These are phyloP conservation scores for Skeletonema menzelii DNA, from an alignment of 108 stramenopile species.

Conservation along the genomic window DNA sequence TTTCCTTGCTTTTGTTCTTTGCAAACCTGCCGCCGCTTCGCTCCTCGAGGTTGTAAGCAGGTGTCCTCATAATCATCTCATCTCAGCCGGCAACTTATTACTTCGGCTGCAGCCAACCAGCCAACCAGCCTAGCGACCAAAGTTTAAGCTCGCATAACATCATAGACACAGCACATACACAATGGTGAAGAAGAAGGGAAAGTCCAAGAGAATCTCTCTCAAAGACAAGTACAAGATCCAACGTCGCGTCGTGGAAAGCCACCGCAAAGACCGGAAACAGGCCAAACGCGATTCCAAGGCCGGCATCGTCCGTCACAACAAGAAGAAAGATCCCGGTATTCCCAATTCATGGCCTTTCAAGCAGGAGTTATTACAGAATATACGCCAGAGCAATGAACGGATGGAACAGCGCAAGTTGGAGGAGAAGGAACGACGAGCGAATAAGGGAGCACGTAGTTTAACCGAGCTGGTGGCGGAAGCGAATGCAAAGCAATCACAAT, in stretches of 20 bases:
- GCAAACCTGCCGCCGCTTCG: too few relatives aligned
- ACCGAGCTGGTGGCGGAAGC: slow-evolving; percentile 35
- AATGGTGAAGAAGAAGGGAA: slow-evolving; percentile 99
- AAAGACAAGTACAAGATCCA: slow-evolving; percentile 99
- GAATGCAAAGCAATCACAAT: slow-evolving; percentile 56
- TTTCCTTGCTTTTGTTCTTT: too few relatives aligned
- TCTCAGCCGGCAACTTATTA: too few relatives aligned
- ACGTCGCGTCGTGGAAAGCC: slow-evolving; percentile 89
- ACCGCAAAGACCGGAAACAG: slow-evolving; percentile 91
- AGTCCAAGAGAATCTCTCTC: slow-evolving; percentile 95
- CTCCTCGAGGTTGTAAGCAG: too few relatives aligned
- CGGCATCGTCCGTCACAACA: slow-evolving; percentile 62
- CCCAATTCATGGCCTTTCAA: slow-evolving; percentile 99
- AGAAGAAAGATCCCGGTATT: slow-evolving; percentile 96
- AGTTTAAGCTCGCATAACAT: too few relatives aligned
- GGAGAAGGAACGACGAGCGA: slow-evolving; percentile 58
- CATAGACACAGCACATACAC: neutral
- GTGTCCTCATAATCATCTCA: too few relatives aligned
- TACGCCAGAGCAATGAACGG: slow-evolving; percentile 76
- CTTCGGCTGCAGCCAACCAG: too few relatives aligned
- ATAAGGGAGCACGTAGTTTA: slow-evolving; percentile 9
- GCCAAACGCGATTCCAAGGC: slow-evolving; percentile 83
- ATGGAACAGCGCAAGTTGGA: slow-evolving; percentile 72
- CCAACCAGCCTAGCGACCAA: too few relatives aligned
- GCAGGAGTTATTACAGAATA: slow-evolving; percentile 91